Base-by-base conservation (phyloP, 2,329 filamentous ascomycete genomes). In the Aspergillus sp. region DNA sequence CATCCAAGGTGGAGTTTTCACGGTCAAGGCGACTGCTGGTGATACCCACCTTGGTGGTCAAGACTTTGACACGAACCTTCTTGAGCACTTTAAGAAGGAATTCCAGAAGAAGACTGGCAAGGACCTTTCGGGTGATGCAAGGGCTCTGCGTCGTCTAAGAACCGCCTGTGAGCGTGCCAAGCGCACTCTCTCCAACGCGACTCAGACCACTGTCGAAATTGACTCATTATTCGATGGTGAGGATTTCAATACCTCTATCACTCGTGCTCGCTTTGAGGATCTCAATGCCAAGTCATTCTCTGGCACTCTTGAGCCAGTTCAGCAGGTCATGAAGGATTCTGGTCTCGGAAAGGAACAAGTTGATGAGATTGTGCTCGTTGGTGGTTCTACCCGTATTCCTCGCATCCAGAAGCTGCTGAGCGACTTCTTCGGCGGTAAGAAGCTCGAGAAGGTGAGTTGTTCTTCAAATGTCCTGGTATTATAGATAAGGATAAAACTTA, bases 371-470 rank as follows among this genome's bases (percentile, higher is more conserved):
- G 95, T 99, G 72, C 90, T 99, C 73, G 95, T 99, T 74, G 95
- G 95, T 87, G 95, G 95, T 71, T 97, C 93, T 64, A 99, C 95
- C 74, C 95, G 95, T 91, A 99, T 99, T 71, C 95, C 95, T 75
- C 88, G 89, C 78, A 96, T 99, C 79, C 95, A 99, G 89, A 98
- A 98, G 87, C 89, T 99, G 67, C 88, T 99, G 68, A 93, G 89
- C 82, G 95, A 99, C 81, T 97, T 93, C 87, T 99, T 99, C 83
- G 90, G 96, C 78, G 93, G 93, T 81, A 99, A 99, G 91, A 97
- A 99, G 89, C 91, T 97, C 68, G 93, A 98, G 87, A 98, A 97
- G 86, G 75, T 77, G 59, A 66, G 64, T 57, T 39, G 27, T 30
- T 6, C 48, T 2, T 22, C 8, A 20, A 30, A 13, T 33, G 13